phyloP scores from a whole-genome alignment of 2,329 filamentous ascomycete species.

The Apiospora hydei region DNA sequence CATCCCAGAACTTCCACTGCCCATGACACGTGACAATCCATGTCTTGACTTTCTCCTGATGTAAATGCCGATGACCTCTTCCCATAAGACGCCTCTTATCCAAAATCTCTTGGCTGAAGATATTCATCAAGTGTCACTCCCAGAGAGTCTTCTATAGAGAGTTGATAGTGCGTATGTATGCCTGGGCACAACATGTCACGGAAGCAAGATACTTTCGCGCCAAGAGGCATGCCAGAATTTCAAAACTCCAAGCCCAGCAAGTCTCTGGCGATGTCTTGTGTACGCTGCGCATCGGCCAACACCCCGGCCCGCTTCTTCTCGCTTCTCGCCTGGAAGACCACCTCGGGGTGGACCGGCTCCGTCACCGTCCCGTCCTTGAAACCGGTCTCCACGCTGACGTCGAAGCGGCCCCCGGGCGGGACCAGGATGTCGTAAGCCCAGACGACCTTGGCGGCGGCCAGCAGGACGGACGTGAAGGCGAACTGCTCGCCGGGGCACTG shows the following conservation, averaged over 20 bases:
- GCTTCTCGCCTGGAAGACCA: neutral
- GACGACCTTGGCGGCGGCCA: slow-evolving; percentile 22
- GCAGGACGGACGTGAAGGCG: slow-evolving; percentile 17
- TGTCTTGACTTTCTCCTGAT: no score
- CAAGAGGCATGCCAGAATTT: neutral
- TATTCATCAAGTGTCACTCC: no score
- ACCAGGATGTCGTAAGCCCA: slow-evolving; percentile 24
- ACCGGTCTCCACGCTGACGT: slow-evolving; percentile 16
- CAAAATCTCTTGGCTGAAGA: no score
- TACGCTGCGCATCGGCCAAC: slow-evolving; percentile 11
- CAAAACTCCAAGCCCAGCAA: neutral
- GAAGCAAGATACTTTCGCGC: no score
- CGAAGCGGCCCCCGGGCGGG: neutral
- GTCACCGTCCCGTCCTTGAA: slow-evolving; percentile 21
- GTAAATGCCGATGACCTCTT: no score
- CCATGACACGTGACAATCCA: no score
- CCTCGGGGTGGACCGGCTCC: slow-evolving; percentile 21
- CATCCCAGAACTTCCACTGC: no score
- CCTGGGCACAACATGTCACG: no score
- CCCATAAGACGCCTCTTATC: no score
- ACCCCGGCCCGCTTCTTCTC: slow-evolving; percentile 4
- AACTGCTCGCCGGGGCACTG: slow-evolving; percentile 25
- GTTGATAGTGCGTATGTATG: no score
- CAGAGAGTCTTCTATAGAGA: no score
- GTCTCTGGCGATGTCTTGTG: neutral